These are phyloP conservation scores for Cerrena zonata DNA, from an alignment of 1,284 basidiomycete species.

Conservation along the genomic window DNA sequence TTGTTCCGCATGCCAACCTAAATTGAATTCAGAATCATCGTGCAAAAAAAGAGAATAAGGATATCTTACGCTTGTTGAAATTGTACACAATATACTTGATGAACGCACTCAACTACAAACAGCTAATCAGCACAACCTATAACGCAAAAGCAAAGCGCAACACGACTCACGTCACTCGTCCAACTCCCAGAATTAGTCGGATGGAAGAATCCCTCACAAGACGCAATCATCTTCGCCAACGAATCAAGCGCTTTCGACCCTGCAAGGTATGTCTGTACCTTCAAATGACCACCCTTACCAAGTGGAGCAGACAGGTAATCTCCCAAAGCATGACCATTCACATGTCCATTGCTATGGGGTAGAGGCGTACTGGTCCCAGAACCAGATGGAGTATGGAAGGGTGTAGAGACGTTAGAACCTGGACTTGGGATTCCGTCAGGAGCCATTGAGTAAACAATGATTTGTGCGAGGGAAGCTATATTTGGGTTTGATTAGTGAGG, in stretches of 20 bases:
- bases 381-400: constrained; percentile 57
- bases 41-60: constrained; percentile 1
- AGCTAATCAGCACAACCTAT: constrained; percentile 8
- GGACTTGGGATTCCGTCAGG: constrained; percentile 64
- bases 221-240: constrained; percentile 78
- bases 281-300: constrained; percentile 33
- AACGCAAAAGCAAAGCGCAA: constrained; percentile 10
- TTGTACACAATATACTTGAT: constrained; percentile 83
- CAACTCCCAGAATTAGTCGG: constrained; percentile 70
- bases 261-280: constrained; percentile 61
- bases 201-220: constrained; percentile 86
- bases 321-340: constrained; percentile 34
- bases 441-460: constrained; percentile 88
- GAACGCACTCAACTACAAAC: constrained; percentile 66
- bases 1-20: constrained; percentile 80
- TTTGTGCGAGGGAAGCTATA: constrained; percentile 73
- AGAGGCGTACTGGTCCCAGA: constrained; percentile 58
- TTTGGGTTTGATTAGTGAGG: neutral
- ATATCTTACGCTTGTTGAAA: constrained; percentile 69
- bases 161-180: constrained; percentile 55
- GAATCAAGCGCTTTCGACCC: constrained; percentile 86
- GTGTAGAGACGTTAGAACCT: constrained; percentile 47
- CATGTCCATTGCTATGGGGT: constrained; percentile 22
- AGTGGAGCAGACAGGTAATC: constrained; percentile 63
- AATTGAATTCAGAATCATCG: constrained; percentile 1